Evolutionary conservation across 768 basidiomycete genomes (phyloP).

Genomic region (Tricholoma terreum): DNA sequence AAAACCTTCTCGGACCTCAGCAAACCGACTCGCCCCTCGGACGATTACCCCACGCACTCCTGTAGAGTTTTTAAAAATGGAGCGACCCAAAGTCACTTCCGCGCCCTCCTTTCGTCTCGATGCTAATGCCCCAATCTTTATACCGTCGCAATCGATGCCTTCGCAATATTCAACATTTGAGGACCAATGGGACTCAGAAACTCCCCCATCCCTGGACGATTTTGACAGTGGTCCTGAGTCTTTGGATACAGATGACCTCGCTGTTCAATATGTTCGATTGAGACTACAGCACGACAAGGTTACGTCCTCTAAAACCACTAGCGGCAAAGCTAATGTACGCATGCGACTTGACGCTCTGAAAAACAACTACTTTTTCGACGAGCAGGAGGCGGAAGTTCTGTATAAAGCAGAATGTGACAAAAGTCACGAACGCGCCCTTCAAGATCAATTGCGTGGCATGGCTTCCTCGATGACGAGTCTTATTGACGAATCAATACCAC

Average conservation of each 20-base stretch:
- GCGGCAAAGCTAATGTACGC: constrained; percentile 23
- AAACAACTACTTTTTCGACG: constrained; percentile 68
- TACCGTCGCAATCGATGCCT: constrained; percentile 26
- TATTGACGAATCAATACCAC: constrained; percentile 2
- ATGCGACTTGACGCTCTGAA: constrained; percentile 45
- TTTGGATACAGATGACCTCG: constrained; percentile 52
- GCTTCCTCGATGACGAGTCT: not conserved
- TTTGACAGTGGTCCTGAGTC: constrained; percentile 29
- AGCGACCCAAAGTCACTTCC: constrained; percentile 13
- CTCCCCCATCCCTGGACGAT: constrained; percentile 17
- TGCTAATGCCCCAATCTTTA: constrained; percentile 37
- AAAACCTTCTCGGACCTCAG: constrained; percentile 12
- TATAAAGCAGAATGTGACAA: constrained; percentile 55
- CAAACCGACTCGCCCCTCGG: constrained; percentile 11
- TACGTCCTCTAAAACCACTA: constrained; percentile 24
- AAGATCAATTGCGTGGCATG: constrained; percentile 36
- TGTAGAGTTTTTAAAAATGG: constrained; percentile 26
- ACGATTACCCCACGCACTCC: constrained; percentile 36
- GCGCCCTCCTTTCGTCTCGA: constrained; percentile 29
- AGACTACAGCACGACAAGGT: constrained; percentile 55
- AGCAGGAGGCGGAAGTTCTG: constrained; percentile 56
- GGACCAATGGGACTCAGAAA: constrained; percentile 17
- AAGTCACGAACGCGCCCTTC: constrained; percentile 41
- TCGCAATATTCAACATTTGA: constrained; percentile 7
- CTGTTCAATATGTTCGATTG: constrained; percentile 57